Conservation (phyloP, 73 alveolate species). For the Durusdinium trenchii region DNA sequence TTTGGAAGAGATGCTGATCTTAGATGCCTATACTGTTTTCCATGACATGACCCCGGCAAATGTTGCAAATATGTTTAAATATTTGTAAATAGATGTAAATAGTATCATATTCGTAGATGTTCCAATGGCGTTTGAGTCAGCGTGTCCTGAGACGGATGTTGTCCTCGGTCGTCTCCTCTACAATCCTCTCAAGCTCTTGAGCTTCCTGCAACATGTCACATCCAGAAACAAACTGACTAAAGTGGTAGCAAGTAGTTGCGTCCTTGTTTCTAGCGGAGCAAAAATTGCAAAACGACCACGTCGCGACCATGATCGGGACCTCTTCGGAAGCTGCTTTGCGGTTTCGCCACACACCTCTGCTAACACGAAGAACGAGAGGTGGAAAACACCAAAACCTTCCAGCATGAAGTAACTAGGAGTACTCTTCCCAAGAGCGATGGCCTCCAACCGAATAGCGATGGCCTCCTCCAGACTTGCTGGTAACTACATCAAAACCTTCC, state of each 20-base stretch:
- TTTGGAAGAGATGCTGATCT: background rate
- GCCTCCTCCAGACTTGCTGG: too few relatives aligned
- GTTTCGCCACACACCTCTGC: background rate
- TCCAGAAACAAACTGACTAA: background rate
- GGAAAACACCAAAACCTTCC: too few relatives aligned
- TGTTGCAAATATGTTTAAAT: background rate
- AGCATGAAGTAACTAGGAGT: too few relatives aligned
- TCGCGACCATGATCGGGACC: too few relatives aligned
- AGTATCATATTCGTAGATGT: background rate
- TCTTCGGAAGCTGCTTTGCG: constrained; percentile 42
- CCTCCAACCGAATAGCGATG: too few relatives aligned
- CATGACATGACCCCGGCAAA: background rate
- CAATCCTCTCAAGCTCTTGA: constrained; percentile 52
- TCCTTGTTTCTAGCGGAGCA: too few relatives aligned
- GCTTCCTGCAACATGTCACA: background rate
- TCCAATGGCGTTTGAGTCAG: background rate
- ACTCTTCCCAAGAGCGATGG: too few relatives aligned
- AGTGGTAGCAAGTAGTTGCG: too few relatives aligned
- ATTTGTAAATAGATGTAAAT: too few relatives aligned
- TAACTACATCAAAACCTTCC: too few relatives aligned
- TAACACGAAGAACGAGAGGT: too few relatives aligned
- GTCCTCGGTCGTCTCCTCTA: constrained; percentile 82
- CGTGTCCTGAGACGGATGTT: constrained; percentile 77
- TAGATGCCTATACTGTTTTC: background rate
- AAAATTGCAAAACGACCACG: too few relatives aligned